Evolutionary conservation across 164 flowering plant species (phyloP).

Genomic region (Berberis thunbergii): DNA sequence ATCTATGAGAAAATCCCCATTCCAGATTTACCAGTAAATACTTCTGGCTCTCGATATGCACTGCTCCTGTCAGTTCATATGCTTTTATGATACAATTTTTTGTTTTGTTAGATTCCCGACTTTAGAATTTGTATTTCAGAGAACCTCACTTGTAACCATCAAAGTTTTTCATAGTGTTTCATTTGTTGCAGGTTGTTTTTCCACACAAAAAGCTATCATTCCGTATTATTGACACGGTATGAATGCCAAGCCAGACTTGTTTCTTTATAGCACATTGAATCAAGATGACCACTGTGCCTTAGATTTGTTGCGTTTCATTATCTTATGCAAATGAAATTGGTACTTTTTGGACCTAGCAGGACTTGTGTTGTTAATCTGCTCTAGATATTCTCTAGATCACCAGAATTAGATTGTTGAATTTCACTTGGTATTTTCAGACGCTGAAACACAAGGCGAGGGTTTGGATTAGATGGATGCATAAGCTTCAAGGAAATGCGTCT

Average conservation of each 20-base stretch:
- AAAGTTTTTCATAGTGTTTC: not conserved
- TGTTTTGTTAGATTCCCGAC: not conserved
- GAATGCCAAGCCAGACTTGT: conserved; percentile 5
- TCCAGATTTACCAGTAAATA: conserved; percentile 84
- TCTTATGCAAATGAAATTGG: too few species aligned
- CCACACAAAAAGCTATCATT: conserved; percentile 95
- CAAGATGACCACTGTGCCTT: too few species aligned
- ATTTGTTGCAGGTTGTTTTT: conserved; percentile 70
- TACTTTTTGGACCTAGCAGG: too few species aligned
- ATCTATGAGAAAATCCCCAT: conserved; percentile 87
- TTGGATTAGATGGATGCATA: too few species aligned
- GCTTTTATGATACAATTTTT: not conserved
- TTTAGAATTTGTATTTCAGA: not conserved
- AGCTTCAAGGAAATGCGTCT: too few species aligned
- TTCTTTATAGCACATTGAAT: too few species aligned
- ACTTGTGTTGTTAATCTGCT: too few species aligned
- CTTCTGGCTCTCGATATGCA: conserved; percentile 11
- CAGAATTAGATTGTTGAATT: too few species aligned
- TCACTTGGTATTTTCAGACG: too few species aligned
- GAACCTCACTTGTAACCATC: not conserved
- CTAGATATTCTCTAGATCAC: too few species aligned
- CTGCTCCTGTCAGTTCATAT: conserved; percentile 2
- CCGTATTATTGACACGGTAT: conserved; percentile 90
- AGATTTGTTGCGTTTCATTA: too few species aligned
- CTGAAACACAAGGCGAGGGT: too few species aligned